A percentile compares a stretch with the other conserved stretches of the same genome.
These are phyloP conservation scores for Pythium biforme DNA, from an alignment of 352 stramenopile genomes.

Conservation along the genomic window DNA sequence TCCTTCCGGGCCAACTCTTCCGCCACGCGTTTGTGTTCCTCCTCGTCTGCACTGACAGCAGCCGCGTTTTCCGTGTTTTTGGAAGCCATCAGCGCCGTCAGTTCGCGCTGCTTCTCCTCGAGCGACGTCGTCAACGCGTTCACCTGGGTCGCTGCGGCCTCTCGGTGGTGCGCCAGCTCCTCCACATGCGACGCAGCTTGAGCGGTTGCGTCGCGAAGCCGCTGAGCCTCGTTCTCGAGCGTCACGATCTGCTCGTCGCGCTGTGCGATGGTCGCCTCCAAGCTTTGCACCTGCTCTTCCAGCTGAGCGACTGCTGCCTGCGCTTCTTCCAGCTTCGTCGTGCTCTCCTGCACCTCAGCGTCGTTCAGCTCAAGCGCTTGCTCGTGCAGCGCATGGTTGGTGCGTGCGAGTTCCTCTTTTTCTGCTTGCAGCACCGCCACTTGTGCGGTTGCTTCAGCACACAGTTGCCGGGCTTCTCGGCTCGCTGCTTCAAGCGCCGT, in stretches of 20 bases:
- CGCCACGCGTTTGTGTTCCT: background rate
- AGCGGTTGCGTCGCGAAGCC: background rate
- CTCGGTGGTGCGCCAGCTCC: background rate
- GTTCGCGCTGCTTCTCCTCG: background rate
- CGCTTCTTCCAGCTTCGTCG: background rate
- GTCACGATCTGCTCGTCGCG: background rate
- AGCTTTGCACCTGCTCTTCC: background rate
- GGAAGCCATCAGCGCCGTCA: background rate
- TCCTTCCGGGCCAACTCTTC: background rate
- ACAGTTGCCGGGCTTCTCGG: background rate
- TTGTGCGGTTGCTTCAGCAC: background rate
- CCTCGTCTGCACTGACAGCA: background rate
- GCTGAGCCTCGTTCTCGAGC: background rate
- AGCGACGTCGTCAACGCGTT: background rate
- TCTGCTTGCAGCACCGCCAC: constrained; percentile 10
- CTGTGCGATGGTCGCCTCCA: background rate
- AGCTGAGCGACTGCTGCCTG: background rate
- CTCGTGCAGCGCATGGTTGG: constrained; percentile 8
- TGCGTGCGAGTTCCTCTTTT: constrained; percentile 5
- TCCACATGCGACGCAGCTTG: background rate
- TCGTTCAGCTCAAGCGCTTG: constrained; percentile 16
- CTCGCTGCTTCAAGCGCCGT: background rate
- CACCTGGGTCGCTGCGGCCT: background rate
- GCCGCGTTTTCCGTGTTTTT: constrained; percentile 8
- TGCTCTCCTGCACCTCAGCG: constrained; percentile 25